These are phyloP conservation scores for Geotrichum histeridarum DNA, from an alignment of 1,139 yeast species.

Conservation along the genomic window DNA sequence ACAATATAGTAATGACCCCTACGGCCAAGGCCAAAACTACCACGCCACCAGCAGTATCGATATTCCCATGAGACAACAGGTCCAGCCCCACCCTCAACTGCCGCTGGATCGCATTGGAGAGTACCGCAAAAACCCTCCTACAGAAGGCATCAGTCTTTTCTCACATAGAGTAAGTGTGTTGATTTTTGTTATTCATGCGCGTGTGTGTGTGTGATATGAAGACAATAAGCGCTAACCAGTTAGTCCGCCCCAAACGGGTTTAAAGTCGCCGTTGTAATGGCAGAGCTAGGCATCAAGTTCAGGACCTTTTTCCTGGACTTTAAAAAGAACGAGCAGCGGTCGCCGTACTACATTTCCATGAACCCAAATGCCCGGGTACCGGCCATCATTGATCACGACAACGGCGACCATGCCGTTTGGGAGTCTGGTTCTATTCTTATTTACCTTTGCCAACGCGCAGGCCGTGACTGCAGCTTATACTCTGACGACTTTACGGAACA, in stretches of 20 bases:
- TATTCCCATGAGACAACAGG: conserved; percentile 15
- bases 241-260: conserved; percentile 90
- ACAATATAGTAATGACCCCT: neutral
- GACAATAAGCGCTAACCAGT: neutral
- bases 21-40: neutral
- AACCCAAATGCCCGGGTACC: conserved; percentile 96
- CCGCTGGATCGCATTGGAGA: conserved; percentile 52
- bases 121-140: conserved; percentile 73
- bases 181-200: neutral
- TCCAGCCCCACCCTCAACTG: conserved; percentile 15
- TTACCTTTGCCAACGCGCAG: conserved; percentile 69
- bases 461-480: conserved; percentile 59
- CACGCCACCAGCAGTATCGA: conserved; percentile 7
- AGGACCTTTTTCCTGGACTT: conserved; percentile 85
- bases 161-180: conserved; percentile 52
- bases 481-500: conserved; percentile 75
- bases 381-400: conserved; percentile 81
- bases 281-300: conserved; percentile 75
- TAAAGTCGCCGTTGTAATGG: conserved; percentile 85
- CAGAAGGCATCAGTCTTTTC: conserved; percentile 79
- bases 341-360: conserved; percentile 85
- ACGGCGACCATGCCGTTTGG: conserved; percentile 80
- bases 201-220: too few species aligned
- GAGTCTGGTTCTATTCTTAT: conserved; percentile 88
- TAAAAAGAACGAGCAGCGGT: conserved; percentile 79